Percentiles rank a stretch among this genome's conserved stretches.
These are phyloP conservation scores for Hibiscus tridactylites DNA, from an alignment of 345 rosid species.

Conservation along the genomic window DNA sequence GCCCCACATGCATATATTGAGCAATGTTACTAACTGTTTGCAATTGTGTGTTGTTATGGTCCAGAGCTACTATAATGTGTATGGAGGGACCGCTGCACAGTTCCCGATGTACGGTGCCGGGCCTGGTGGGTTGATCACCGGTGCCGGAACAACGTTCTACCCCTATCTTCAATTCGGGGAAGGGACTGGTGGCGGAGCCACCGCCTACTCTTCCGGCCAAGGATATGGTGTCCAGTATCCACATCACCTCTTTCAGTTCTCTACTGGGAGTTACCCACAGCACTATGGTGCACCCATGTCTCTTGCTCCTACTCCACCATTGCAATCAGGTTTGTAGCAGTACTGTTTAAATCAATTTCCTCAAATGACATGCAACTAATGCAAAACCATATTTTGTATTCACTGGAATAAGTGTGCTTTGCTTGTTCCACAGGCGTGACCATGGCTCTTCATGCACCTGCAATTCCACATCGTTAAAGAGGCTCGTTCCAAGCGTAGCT, in stretches of 20 bases:
- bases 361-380: not conserved
- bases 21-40: not conserved
- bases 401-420: constrained; percentile 50
- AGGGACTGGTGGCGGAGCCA: constrained; percentile 54
- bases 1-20: not conserved
- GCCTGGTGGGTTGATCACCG: constrained; percentile 46
- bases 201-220: constrained; percentile 54
- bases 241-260: constrained; percentile 65
- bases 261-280: constrained; percentile 61
- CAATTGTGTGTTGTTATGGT: not conserved
- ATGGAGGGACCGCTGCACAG: constrained; percentile 73
- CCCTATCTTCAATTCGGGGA: constrained; percentile 83
- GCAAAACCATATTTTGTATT: not conserved
- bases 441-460: constrained; percentile 53
- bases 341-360: not conserved
- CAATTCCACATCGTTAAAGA: constrained; percentile 62
- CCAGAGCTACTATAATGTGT: constrained; percentile 78
- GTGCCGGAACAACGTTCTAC: constrained; percentile 57
- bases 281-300: constrained; percentile 78
- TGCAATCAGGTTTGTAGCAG: constrained; percentile 57
- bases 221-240: constrained; percentile 68
- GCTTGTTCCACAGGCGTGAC: constrained; percentile 98
- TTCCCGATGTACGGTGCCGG: constrained; percentile 72
- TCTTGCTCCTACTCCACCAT: constrained; percentile 67
- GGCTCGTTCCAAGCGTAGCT: constrained; percentile 18